A percentile compares a stretch with the other conserved stretches of the same genome.
Evolutionary conservation across 371 early-diverging fungal species (phyloP).

Genomic region (Mortierella sp.): DNA sequence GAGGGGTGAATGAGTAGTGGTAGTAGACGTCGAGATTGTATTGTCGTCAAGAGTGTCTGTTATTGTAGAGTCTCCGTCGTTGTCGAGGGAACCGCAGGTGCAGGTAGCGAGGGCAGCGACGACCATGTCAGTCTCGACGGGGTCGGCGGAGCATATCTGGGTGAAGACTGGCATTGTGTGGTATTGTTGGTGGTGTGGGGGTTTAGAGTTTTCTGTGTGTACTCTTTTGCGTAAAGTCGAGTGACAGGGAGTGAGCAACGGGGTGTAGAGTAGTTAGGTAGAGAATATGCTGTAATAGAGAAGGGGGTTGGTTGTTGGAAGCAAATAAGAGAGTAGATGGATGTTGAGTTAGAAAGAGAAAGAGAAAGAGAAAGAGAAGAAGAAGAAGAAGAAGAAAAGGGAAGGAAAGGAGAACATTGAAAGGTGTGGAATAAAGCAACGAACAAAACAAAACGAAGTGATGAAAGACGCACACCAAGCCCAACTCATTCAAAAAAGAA

Average conservation of each 20-base stretch:
- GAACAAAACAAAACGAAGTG: background rate
- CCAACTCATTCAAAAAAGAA: background rate
- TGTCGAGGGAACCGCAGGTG: conserved; percentile 21
- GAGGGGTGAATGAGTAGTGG: background rate
- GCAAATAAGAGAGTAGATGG: background rate
- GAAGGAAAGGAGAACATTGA: background rate
- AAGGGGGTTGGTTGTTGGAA: background rate
- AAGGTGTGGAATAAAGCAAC: background rate
- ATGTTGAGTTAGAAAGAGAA: background rate
- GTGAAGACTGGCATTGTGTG: conserved; percentile 43
- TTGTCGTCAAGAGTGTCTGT: background rate
- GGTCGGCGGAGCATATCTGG: conserved; percentile 30
- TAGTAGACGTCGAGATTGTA: background rate
- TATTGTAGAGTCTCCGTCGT: conserved; percentile 12
- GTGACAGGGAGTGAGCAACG: too few relatives aligned
- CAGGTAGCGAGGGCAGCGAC: conserved; percentile 15
- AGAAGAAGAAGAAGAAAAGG: background rate
- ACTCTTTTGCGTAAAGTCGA: too few relatives aligned
- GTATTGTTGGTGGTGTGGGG: background rate
- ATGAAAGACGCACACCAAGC: background rate
- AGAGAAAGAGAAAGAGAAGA: background rate
- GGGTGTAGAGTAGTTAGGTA: too few relatives aligned
- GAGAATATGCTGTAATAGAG: too few relatives aligned
- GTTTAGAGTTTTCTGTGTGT: background rate
- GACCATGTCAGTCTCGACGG: conserved; percentile 4